Evolutionary conservation across 129 eudicot genomes (phyloP), one percentile per base, ranked within the genome.

Genomic region (Calendula officinalis): DNA sequence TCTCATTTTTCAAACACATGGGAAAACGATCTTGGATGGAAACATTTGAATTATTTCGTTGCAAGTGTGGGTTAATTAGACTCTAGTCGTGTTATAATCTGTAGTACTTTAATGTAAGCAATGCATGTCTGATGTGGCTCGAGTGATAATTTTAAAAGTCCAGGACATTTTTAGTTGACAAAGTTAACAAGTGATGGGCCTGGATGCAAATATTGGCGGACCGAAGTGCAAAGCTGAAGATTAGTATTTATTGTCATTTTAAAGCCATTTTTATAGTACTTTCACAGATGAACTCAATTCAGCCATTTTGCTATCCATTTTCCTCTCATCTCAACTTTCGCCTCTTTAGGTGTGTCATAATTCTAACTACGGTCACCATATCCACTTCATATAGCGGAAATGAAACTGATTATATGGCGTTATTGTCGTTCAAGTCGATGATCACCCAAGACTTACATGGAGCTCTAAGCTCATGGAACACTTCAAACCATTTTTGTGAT

Each of bases 381-480:
- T 27, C 14, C 7, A 5, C 59, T 53, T 53, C 59, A 12, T 17
- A 6, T 27, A 36, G 59, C 59, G 66, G 67, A 27, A 77, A 69
- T 34, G 40, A 62, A 7, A 64, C 77, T 4, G 87, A 82, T 35
- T 22, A 55, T 55, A 46, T 40, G 10, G 75, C 83, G 14, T 42
- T 78, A 54, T 74, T 78, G 4, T 59, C 47, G 4, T 67, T 82
- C 53, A 82, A 75, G 73, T 71, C 78, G 4, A 60, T 55, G 15
- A 46, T 78, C 57, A 54, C 62, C 10, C 70, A 65, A n/a, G 84
- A 78, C 42, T 81, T 78, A 8, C 17, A 16, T 15, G 30, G 60
- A 16, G 34, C 72, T 10, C 33, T 82, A 17, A 10, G 9, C 45
- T 71, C 84, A 1, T 82, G 88, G 88, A 75, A 75, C 48, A 71